These are phyloP conservation scores for Yamadazyma triangularis DNA, from an alignment of 1,139 yeast species.

Conservation along the genomic window DNA sequence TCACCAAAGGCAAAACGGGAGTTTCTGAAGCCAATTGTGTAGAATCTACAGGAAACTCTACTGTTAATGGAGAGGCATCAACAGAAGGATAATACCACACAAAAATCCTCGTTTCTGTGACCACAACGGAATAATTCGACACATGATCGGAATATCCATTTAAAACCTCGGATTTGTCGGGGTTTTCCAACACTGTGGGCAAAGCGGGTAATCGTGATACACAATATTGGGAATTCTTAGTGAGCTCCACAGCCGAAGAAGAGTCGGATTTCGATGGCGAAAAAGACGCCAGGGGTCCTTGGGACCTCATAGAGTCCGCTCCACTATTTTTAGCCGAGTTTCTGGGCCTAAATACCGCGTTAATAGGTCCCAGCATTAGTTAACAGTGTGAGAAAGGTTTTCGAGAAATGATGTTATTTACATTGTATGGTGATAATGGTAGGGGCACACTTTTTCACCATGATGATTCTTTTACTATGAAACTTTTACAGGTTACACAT, in stretches of 20 bases:
- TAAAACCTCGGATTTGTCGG: conserved; percentile 15
- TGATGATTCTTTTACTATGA: too few species aligned
- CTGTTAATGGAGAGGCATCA: conserved; percentile 55
- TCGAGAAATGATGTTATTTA: too few species aligned
- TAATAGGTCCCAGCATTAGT: too few species aligned
- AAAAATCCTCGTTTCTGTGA: conserved; percentile 47
- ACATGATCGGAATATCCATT: conserved; percentile 52
- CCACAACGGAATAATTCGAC: conserved; percentile 53
- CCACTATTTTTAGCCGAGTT: too few species aligned
- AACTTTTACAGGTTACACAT: too few species aligned
- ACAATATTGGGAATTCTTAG: conserved; percentile 56
- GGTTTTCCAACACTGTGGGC: conserved; percentile 40
- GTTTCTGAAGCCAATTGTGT: neutral
- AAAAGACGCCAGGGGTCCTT: too few species aligned
- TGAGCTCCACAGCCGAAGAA: conserved; percentile 24
- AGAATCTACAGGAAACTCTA: conserved; percentile 37
- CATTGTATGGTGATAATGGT: too few species aligned
- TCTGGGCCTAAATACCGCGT: too few species aligned
- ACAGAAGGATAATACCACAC: conserved; percentile 70
- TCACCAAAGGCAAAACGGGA: conserved; percentile 45
- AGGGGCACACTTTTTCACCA: too few species aligned
- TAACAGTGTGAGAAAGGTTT: too few species aligned
- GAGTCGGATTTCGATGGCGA: too few species aligned
- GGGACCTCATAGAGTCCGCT: too few species aligned
- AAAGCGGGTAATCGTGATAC: conserved; percentile 58